phyloP scores from a whole-genome alignment of 2,329 filamentous ascomycete species.

The Neonectria punicea region DNA sequence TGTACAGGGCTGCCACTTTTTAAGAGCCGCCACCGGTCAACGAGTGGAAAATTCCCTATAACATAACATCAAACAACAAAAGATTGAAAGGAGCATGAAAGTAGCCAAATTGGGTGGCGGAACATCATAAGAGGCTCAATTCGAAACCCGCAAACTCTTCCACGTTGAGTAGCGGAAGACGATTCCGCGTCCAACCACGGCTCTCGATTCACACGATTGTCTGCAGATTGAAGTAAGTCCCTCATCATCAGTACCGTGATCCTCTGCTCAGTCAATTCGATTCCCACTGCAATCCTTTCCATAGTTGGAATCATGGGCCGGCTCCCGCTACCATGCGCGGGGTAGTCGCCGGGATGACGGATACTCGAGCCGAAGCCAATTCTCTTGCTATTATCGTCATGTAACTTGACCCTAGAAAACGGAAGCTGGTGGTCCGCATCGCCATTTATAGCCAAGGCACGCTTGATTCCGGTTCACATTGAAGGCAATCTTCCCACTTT shows the following conservation, averaged over 20 bases:
- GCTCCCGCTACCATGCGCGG: background rate
- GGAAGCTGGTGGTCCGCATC: conserved; percentile 13
- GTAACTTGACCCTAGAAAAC: background rate
- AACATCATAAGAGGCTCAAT: background rate
- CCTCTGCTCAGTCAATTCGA: background rate
- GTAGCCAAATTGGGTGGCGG: background rate
- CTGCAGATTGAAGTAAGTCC: background rate
- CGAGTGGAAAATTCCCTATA: no score
- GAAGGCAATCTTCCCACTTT: background rate
- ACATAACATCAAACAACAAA: no score
- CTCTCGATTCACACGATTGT: no score
- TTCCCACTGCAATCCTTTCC: background rate
- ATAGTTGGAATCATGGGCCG: background rate
- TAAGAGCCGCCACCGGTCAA: no score
- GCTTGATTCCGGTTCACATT: background rate
- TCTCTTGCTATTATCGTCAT: background rate
- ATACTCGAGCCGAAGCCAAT: background rate
- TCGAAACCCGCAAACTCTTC: background rate
- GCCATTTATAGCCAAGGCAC: background rate
- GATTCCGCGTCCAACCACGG: background rate
- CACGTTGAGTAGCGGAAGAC: background rate
- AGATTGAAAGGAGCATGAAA: background rate
- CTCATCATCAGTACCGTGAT: background rate
- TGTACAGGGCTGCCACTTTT: no score
- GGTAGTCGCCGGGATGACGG: conserved; percentile 1